These are phyloP conservation scores for Globisporangium emineosum DNA, from an alignment of 352 stramenopile species.

Conservation along the genomic window DNA sequence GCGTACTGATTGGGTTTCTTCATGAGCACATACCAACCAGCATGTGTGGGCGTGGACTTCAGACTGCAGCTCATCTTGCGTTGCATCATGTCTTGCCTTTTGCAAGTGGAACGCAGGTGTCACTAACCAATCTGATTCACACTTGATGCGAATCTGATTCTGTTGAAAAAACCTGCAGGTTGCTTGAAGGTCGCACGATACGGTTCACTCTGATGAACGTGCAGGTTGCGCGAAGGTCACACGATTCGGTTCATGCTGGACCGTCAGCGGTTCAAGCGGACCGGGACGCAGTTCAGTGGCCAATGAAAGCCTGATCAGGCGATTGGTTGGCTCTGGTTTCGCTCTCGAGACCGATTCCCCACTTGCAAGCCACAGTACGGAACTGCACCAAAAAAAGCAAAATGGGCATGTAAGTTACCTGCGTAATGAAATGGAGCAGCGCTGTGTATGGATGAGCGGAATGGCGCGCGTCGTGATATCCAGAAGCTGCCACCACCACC, in stretches of 20 bases:
- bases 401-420: constrained; percentile 83
- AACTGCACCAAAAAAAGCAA: constrained; percentile 84
- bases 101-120: background rate
- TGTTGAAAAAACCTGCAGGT: constrained; percentile 19
- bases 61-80: background rate
- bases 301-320: constrained; percentile 39
- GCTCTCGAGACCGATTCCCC: constrained; percentile 23
- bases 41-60: background rate
- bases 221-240: constrained; percentile 31
- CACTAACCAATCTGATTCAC: too few relatives aligned
- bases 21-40: background rate
- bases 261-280: constrained; percentile 20
- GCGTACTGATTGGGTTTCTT: too few relatives aligned
- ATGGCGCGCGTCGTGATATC: background rate
- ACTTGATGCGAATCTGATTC: background rate
- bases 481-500: background rate
- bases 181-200: constrained; percentile 24
- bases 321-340: constrained; percentile 77
- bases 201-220: constrained; percentile 27
- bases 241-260: constrained; percentile 27
- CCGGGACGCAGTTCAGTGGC: constrained; percentile 29
- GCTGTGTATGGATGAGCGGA: constrained; percentile 3
- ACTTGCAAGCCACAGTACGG: constrained; percentile 56
- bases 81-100: background rate
- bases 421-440: constrained; percentile 8